phyloP scores from a whole-genome alignment of 805 yeast genomes.

The Zygosaccharomyces kombuchaensis region DNA sequence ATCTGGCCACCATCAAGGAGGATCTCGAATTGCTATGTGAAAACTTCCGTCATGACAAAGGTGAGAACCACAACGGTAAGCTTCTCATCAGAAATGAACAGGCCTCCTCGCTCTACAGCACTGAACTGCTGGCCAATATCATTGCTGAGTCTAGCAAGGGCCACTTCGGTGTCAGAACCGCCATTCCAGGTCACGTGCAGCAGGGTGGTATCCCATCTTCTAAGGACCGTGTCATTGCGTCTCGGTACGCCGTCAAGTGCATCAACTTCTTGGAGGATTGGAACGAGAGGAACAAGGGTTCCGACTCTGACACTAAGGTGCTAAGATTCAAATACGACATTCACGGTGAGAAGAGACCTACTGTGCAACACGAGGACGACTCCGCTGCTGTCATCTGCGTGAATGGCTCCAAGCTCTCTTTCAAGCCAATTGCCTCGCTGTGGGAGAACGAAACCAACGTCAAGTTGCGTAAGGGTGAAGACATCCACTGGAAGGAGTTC shows the following conservation, averaged over 20 bases:
- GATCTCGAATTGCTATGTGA: conserved; percentile 69
- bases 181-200: conserved; percentile 97
- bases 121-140: conserved; percentile 78
- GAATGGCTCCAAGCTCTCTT: conserved; percentile 59
- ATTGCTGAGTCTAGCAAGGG: conserved; percentile 74
- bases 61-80: conserved; percentile 80
- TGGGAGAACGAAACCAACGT: conserved; percentile 61
- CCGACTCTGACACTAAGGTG: conserved; percentile 36
- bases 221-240: conserved; percentile 85
- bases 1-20: conserved; percentile 61
- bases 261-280: conserved; percentile 79
- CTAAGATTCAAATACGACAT: conserved; percentile 48
- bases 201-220: conserved; percentile 96
- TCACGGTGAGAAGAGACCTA: conserved; percentile 45
- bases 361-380: conserved; percentile 40
- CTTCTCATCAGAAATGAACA: conserved; percentile 77
- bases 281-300: conserved; percentile 36
- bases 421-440: conserved; percentile 51
- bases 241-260: conserved; percentile 85
- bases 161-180: conserved; percentile 85
- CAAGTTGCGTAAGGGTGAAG: conserved; percentile 58
- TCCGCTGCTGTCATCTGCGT: conserved; percentile 65
- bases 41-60: conserved; percentile 67
- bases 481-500: conserved; percentile 64
- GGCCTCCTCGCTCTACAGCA: conserved; percentile 77